Evolutionary conservation across 78 protist species (phyloP).

Genomic region (Dictyostelium capitatum): DNA sequence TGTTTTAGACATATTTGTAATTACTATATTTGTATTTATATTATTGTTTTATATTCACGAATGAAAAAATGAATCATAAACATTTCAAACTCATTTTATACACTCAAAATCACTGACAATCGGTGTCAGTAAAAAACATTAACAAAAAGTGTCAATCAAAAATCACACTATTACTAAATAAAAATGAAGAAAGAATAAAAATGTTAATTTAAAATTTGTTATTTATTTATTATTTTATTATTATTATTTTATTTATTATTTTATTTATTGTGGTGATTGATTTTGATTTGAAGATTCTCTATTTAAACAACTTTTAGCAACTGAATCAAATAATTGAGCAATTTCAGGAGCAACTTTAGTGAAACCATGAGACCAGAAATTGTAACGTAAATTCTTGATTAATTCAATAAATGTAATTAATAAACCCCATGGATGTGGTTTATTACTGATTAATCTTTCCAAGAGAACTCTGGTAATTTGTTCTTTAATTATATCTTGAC

Average conservation of each 20-base stretch:
- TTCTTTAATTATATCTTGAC: slow-evolving; percentile 91
- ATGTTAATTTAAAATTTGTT: background rate
- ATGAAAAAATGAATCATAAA: too few species aligned
- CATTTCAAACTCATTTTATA: too few species aligned
- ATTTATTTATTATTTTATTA: background rate
- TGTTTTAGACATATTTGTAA: too few species aligned
- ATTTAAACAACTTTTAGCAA: slow-evolving; percentile 87
- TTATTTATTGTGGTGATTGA: background rate
- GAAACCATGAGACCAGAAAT: slow-evolving; percentile 93
- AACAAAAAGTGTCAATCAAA: too few species aligned
- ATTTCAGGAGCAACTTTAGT: slow-evolving; percentile 95
- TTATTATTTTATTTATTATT: background rate
- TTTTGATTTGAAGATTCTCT: slow-evolving; percentile 46
- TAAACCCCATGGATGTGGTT: slow-evolving; percentile 99
- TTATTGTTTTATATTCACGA: too few species aligned
- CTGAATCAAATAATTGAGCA: slow-evolving; percentile 94
- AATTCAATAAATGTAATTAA: slow-evolving; percentile 98
- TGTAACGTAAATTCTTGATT: slow-evolving; percentile 94
- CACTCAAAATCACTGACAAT: too few species aligned
- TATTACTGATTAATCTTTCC: slow-evolving; percentile 96
- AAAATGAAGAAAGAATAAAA: background rate
- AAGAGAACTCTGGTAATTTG: slow-evolving; percentile 97
- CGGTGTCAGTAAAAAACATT: too few species aligned
- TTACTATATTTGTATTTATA: too few species aligned
- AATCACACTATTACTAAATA: too few species aligned